phyloP scores from a whole-genome alignment of 2,329 filamentous ascomycete genomes.

The Colletotrichum sp. region DNA sequence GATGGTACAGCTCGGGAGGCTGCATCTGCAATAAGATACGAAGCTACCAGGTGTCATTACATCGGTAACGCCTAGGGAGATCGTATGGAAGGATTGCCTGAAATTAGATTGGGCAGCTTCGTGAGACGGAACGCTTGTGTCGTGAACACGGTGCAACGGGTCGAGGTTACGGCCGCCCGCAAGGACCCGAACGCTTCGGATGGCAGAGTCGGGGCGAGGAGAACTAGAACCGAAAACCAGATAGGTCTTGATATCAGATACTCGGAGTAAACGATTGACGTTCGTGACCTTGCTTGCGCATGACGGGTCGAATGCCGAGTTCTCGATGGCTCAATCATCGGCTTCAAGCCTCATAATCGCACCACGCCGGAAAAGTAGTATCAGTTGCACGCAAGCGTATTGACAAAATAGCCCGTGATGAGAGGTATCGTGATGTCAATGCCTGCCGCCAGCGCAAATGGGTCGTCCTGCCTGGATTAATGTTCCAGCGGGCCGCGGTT shows the following conservation, averaged over 20 bases:
- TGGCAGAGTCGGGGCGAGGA: background rate
- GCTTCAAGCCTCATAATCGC: background rate
- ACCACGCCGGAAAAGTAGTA: background rate
- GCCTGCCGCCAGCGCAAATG: background rate
- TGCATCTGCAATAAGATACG: background rate
- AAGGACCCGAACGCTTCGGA: background rate
- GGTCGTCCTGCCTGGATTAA: background rate
- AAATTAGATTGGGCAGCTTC: background rate
- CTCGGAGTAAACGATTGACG: background rate
- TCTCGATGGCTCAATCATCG: background rate
- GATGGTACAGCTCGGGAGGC: background rate
- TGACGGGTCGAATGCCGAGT: background rate
- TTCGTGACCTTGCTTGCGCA: background rate
- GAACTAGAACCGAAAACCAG: background rate
- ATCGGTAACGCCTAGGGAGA: background rate
- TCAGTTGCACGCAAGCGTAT: background rate
- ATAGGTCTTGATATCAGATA: background rate
- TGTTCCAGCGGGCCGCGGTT: background rate
- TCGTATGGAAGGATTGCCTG: background rate
- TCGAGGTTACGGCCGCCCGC: background rate
- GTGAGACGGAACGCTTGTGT: background rate
- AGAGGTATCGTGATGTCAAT: background rate
- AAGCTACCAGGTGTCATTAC: background rate
- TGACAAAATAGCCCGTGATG: background rate
- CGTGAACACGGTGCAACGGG: background rate